phyloP scores from a whole-genome alignment of 176 grass and related monocot genomes.

The Oryza officinalis region DNA sequence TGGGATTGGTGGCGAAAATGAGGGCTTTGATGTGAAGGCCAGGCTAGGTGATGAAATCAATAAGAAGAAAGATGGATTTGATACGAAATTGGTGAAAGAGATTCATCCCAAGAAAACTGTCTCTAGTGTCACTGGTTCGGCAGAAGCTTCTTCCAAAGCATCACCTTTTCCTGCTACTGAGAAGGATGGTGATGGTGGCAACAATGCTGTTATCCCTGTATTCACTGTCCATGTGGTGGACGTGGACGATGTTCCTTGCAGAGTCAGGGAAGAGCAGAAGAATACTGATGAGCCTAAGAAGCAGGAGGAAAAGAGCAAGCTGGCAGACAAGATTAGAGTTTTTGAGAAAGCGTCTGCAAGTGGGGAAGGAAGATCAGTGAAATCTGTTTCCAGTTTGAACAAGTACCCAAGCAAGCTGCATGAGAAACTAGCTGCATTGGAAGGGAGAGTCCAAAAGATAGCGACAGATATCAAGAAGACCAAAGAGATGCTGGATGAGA shows the following conservation, averaged over 20 bases:
- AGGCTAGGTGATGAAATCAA: constrained; percentile 32
- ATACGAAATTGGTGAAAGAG: constrained; percentile 24
- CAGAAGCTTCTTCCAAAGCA: constrained; percentile 20
- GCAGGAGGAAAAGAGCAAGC: constrained; percentile 43
- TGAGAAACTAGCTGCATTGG: constrained; percentile 76
- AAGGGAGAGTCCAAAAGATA: constrained; percentile 95
- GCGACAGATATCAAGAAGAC: constrained; percentile 91
- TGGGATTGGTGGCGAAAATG: constrained; percentile 23
- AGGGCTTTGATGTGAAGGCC: background rate
- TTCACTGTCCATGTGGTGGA: constrained; percentile 64
- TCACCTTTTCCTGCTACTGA: constrained; percentile 14
- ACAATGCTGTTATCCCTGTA: constrained; percentile 46
- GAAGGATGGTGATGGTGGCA: constrained; percentile 34
- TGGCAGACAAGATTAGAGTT: constrained; percentile 73
- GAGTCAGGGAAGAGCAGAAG: constrained; percentile 18
- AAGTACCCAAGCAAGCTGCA: constrained; percentile 85
- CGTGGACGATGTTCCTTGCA: constrained; percentile 32
- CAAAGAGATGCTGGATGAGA: constrained; percentile 83
- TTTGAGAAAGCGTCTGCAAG: constrained; percentile 58
- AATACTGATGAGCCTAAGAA: constrained; percentile 29
- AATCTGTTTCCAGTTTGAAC: constrained; percentile 29
- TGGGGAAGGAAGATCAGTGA: constrained; percentile 37
- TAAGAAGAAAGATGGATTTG: constrained; percentile 34
- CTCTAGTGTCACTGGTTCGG: background rate
- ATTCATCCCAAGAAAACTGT: background rate